Evolutionary conservation across 2,329 filamentous ascomycete genomes (phyloP).

Genomic region (Apiospora arundinis): DNA sequence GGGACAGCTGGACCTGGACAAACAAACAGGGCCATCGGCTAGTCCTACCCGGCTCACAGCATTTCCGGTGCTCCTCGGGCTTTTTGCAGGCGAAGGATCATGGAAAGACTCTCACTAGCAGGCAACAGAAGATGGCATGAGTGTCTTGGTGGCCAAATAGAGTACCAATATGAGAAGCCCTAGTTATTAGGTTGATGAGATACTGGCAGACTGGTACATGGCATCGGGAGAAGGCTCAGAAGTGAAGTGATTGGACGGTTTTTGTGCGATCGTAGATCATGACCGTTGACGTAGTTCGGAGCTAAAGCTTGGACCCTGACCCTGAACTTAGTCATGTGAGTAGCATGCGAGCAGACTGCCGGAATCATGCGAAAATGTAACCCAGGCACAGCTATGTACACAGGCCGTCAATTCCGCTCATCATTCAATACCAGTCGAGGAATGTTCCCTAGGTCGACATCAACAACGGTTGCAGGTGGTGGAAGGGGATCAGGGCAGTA

Average conservation of each 20-base stretch:
- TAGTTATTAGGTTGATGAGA: background rate
- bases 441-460: too few species aligned
- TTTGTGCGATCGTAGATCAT: background rate
- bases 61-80: background rate
- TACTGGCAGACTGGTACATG: background rate
- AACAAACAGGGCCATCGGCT: background rate
- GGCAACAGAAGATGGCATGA: background rate
- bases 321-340: background rate
- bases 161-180: background rate
- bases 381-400: background rate
- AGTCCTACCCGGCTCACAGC: background rate
- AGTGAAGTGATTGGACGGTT: slow-evolving; percentile 8
- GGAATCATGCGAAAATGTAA: background rate
- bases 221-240: background rate
- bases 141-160: background rate
- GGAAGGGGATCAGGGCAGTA: too few species aligned
- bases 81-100: background rate
- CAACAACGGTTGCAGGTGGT: too few species aligned
- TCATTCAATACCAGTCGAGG: too few species aligned
- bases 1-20: background rate
- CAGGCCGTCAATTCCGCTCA: too few species aligned
- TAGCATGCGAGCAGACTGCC: slow-evolving; percentile 9
- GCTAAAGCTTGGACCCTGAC: slow-evolving; percentile 8
- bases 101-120: background rate
- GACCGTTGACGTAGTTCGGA: slow-evolving; percentile 7